Evolutionary conservation across 148 eudicot genomes (phyloP).

Genomic region (Rheum nobile): DNA sequence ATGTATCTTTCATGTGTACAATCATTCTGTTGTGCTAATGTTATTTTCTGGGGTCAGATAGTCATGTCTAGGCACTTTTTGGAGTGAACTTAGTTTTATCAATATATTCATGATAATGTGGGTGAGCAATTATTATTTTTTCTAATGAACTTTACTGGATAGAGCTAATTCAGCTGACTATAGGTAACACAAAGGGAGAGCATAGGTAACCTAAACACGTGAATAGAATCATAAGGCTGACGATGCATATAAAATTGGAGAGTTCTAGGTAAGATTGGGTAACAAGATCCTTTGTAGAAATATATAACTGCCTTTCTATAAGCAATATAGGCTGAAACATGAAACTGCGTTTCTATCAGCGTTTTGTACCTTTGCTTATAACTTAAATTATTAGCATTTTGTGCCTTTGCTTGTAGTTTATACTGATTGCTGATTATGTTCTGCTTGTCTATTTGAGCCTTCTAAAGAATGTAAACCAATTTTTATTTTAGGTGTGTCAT

Average conservation of each 20-base stretch:
- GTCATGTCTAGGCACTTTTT: not conserved
- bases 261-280: no score
- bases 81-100: not conserved
- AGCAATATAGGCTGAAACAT: no score
- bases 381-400: not conserved
- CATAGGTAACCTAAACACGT: no score
- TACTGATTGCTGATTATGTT: not conserved
- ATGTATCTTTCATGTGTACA: not conserved
- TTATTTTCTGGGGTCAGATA: not conserved
- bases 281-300: not conserved
- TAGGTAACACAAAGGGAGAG: no score
- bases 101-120: not conserved
- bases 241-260: no score
- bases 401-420: not conserved
- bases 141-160: not conserved
- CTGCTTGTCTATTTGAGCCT: not conserved
- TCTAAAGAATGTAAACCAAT: not conserved
- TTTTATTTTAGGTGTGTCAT: constrained; percentile 62
- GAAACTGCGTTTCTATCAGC: not conserved
- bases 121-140: not conserved
- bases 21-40: not conserved
- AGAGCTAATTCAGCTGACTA: no score
- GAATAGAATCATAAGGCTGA: no score
- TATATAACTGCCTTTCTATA: no score
- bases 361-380: not conserved